Base-by-base conservation (phyloP, 23 red algal genomes). In the Rhodosorus marinus region DNA sequence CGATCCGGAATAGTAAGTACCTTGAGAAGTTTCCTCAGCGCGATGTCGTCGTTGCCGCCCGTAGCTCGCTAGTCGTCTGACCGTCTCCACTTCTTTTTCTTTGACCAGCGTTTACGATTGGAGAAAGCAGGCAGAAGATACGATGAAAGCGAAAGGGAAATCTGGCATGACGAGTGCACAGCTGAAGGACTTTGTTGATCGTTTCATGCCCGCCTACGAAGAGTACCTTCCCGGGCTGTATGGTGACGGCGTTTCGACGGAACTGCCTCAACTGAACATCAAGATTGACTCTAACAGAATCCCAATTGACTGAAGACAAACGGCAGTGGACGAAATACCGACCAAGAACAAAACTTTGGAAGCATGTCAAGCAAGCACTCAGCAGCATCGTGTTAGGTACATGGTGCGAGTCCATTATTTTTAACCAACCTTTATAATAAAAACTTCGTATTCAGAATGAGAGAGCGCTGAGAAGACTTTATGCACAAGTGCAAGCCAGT, bases 191-290 rank as follows among this genome's bases (percentile, higher is more conserved):
- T 98, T 98, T 81, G 90, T 98, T 0, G 51, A 59, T 28, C 49
- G 78, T 2, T 98, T 98, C 33, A 98, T 98, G 90, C 78, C 77
- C 7, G 54, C 71, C 0, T 98, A 98, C 61, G 62, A 84, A 38
- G 60, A 67, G 54, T 98, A 98, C 47, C 47, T 70, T 8, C 49
- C 33, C 20, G 42, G 26, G 1, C 54, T 93, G 36, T 93, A 93
- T 53, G 27, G 70, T n/a, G 30, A 60, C 17, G 6, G 9, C 4
- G 21, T 32, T 32, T 54, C 73, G 17, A 33, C 69, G 26, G 53
- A 59, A 33, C 55, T 54, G 17, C 34, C 51, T 3, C 62, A 79
- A 52, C 59, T 79, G 0, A 61, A 79, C 26, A 79, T 79, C 52
- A 34, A 65, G 47, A 79, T 79, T 54, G 59, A 79, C 24, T 15